Evolutionary conservation across 163 green algal species (phyloP), one percentile per base, ranked within the genome.

Genomic region (Botryococcus braunii): DNA sequence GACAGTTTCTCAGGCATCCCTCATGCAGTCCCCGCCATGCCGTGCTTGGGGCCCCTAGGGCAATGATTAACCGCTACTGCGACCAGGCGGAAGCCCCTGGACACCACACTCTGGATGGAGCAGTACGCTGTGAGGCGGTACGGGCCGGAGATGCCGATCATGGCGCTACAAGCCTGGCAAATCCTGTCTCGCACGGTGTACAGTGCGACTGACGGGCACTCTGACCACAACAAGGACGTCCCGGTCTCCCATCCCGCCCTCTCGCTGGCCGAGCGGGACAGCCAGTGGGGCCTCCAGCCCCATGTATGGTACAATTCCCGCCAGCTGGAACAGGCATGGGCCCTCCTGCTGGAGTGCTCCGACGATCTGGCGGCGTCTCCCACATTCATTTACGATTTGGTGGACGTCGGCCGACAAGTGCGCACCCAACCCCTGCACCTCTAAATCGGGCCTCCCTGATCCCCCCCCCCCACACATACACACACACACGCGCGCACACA

Each of bases 351-450:
- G 39, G n/a, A 47, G 5, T 58, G 55, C 13, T 55, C 32, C 32
- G 2, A 8, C 0, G 39, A 68, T 52, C 5, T 78, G 31, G 36
- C 7, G 2, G 6, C 48, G 29, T 37, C 48, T 38, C 60, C 57
- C 47, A 66, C 72, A 6, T 78, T 69, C 40, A 37, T 52, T 7
- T 82, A 85, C 31, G 78, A 82, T 56, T 55, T 84, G 41, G 39
- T 80, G 5, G 78, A 82, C 46, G 72, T 78, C 3, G 68, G 59
- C 29, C 39, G 75, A 23, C 59, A 72, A 50, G n/a, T n/a, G n/a
- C n/a, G n/a, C n/a, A n/a, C n/a, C n/a, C n/a, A n/a, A n/a, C n/a
- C n/a, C n/a, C n/a, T n/a, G n/a, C n/a, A n/a, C n/a, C n/a, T n/a
- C n/a, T n/a, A n/a, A n/a, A n/a, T n/a, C n/a, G n/a, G n/a, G n/a